Base-by-base conservation (phyloP, 2,329 filamentous ascomycete species). In the Fusarium albidum region DNA sequence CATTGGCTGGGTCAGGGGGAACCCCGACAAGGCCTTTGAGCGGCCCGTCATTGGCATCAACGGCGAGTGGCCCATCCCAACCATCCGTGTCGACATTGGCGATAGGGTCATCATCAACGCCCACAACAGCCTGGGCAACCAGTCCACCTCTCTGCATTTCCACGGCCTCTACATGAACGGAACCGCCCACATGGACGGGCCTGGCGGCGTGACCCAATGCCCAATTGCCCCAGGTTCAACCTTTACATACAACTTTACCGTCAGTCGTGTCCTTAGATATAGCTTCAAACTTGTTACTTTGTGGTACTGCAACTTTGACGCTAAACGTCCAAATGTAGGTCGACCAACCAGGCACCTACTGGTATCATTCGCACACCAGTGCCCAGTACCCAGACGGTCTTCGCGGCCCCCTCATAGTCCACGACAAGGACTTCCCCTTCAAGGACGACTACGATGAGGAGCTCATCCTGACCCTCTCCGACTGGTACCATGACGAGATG, bases 41-140 rank as follows among this genome's bases (percentile, higher is more conserved):
- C 81, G 90, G 37, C 80, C 85, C 17, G 83, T 84, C 6, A 90
- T 94, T 69, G 89, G 88, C 41, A 89, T 95, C 74, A 94, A 95
- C 65, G 84, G 83, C 6, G 72, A 87, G 75, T 92, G 90, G 88
- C 91, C 90, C 1, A 81, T 89, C 45, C 90, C 91, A 2, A 72
- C 75, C 17, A 86, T 92, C 50, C 79, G 82, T 45, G 87, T 82
- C 31, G 79, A 81, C 38, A 75, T 86, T 44, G 87, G 87, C 49
- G 88, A 91, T 64, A 78, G 76, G 26, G 60, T 89, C 47, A 69
- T 87, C 47, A 74, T 88, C 59, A 83, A 85, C 50, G 76, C 83
- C 38, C 72, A 79, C 55, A 89, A 89, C 68, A 73, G 76, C 27
- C 76, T 89, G 5, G 82, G 82, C 7, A 86, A 90, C 67, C 80